Conservation (phyloP, 1,139 yeast species). For the Hansenula anomala region DNA sequence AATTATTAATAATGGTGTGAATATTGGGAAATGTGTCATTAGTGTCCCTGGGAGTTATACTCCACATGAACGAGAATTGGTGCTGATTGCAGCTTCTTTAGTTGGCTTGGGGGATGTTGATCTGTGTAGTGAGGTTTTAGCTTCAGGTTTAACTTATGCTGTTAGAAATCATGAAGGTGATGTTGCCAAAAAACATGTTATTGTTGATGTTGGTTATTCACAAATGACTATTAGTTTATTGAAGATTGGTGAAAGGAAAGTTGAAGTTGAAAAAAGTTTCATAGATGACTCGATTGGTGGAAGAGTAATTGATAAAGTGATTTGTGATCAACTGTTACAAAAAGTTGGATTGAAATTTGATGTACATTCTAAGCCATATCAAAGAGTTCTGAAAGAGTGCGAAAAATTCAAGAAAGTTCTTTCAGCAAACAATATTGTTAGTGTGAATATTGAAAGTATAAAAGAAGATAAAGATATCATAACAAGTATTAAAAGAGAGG, state of each 20-base stretch:
- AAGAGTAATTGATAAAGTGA: conserved; percentile 1
- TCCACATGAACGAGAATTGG: background rate
- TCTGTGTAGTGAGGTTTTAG: background rate
- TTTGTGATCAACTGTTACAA: background rate
- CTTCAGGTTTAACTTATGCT: conserved; percentile 1
- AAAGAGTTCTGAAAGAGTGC: conserved; percentile 3
- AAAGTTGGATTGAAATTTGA: background rate
- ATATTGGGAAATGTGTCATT: conserved; percentile 3
- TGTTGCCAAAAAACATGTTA: background rate
- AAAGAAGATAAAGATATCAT: conserved; percentile 3
- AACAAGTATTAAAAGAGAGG: conserved; percentile 1
- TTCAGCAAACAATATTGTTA: conserved; percentile 1
- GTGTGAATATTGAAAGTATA: conserved; percentile 3
- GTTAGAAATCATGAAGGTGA: background rate
- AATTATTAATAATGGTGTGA: conserved; percentile 55
- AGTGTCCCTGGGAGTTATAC: background rate
- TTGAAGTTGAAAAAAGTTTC: background rate
- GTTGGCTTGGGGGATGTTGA: conserved; percentile 1
- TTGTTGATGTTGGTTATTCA: conserved; percentile 5
- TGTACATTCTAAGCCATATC: conserved; percentile 4
- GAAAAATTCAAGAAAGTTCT: conserved; percentile 4
- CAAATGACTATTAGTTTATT: background rate
- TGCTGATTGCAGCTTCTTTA: background rate
- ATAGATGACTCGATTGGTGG: conserved; percentile 1
- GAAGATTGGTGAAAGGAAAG: background rate